These are phyloP conservation scores for Fusarium mundagurra DNA, from an alignment of 2,329 filamentous ascomycete genomes.

Conservation along the genomic window DNA sequence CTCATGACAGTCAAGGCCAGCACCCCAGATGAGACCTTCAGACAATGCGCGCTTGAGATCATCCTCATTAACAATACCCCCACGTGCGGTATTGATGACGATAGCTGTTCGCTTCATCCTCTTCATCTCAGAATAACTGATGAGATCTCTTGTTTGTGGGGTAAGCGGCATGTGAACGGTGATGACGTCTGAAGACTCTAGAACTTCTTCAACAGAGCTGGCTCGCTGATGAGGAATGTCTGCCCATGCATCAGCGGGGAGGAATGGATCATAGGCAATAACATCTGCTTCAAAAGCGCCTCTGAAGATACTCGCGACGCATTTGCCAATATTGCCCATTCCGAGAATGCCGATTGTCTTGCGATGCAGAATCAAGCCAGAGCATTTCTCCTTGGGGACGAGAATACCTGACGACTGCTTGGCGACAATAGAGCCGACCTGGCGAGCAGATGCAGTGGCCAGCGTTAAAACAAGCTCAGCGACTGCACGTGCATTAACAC, in stretches of 20 bases:
- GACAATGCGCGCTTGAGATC: constrained; percentile 46
- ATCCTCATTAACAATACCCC: constrained; percentile 52
- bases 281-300: constrained; percentile 49
- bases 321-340: constrained; percentile 53
- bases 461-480: constrained; percentile 52
- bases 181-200: constrained; percentile 47
- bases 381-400: constrained; percentile 54
- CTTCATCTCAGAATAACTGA: constrained; percentile 44
- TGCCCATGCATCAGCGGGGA: constrained; percentile 46
- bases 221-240: constrained; percentile 47
- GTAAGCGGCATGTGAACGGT: constrained; percentile 52
- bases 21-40: constrained; percentile 51
- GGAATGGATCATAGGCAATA: constrained; percentile 50
- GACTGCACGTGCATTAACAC: constrained; percentile 55
- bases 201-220: constrained; percentile 45
- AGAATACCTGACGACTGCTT: constrained; percentile 44
- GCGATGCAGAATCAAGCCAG: constrained; percentile 48
- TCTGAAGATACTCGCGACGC: constrained; percentile 49
- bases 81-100: constrained; percentile 52
- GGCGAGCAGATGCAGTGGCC: constrained; percentile 48
- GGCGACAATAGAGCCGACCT: constrained; percentile 45
- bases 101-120: constrained; percentile 52
- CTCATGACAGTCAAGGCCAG: constrained; percentile 53
- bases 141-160: constrained; percentile 45
- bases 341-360: constrained; percentile 52